Evolutionary conservation across 2,329 filamentous ascomycete species (phyloP).

Genomic region (Ampelomyces quisqualis): DNA sequence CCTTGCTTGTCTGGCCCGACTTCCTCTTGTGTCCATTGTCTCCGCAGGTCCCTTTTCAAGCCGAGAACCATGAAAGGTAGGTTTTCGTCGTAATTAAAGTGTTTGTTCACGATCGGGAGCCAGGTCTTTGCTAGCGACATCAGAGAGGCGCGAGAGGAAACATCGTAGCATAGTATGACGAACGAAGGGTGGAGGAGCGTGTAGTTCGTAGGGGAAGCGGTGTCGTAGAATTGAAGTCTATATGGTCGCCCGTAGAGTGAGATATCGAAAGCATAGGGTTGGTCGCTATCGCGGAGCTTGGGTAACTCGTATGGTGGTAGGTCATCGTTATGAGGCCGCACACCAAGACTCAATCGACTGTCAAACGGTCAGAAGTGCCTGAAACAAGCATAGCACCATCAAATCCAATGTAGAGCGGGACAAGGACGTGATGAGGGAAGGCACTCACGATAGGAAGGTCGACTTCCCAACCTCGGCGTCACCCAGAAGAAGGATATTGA

Average conservation of each 20-base stretch:
- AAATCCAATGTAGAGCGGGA: not conserved
- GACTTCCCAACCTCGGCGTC: slow-evolving; percentile 63
- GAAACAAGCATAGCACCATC: not conserved
- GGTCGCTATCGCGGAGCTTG: slow-evolving; percentile 55
- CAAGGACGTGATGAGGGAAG: slow-evolving; percentile 1
- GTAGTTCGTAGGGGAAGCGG: slow-evolving; percentile 58
- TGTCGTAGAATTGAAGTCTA: slow-evolving; percentile 59
- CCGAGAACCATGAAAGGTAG: slow-evolving; percentile 62
- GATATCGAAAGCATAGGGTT: slow-evolving; percentile 62
- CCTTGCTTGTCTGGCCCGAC: slow-evolving; percentile 39
- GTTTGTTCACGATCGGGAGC: slow-evolving; percentile 48
- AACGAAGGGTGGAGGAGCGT: slow-evolving; percentile 56
- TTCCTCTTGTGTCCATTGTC: slow-evolving; percentile 44
- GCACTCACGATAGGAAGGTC: slow-evolving; percentile 61
- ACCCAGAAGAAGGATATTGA: slow-evolving; percentile 58
- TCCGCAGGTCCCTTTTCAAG: slow-evolving; percentile 58
- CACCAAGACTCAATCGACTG: slow-evolving; percentile 37
- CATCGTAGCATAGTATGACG: slow-evolving; percentile 60
- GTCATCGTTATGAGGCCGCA: slow-evolving; percentile 26
- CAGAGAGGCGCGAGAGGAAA: slow-evolving; percentile 55
- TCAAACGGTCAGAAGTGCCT: not conserved
- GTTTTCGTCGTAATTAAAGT: slow-evolving; percentile 55
- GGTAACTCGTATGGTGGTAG: slow-evolving; percentile 44
- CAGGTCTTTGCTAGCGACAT: slow-evolving; percentile 49
- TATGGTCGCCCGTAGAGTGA: slow-evolving; percentile 58